phyloP scores from a whole-genome alignment of 2,329 filamentous ascomycete genomes.

The Pseudogymnoascus verrucosus region DNA sequence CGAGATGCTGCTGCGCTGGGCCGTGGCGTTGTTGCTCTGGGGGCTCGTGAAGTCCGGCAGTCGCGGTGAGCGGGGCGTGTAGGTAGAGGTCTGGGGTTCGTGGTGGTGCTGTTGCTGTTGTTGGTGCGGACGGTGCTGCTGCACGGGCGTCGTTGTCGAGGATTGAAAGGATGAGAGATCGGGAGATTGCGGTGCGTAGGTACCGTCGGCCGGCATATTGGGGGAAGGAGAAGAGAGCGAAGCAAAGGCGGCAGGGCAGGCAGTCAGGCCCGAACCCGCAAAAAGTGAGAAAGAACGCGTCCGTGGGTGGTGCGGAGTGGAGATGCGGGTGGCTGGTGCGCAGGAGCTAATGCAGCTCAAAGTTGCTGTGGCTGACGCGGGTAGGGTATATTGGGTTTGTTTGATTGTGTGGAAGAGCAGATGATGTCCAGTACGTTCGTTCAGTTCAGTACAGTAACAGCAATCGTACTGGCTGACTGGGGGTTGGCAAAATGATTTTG shows the following conservation, averaged over 20 bases:
- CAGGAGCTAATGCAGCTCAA: neutral
- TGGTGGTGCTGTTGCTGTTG: conserved; percentile 4
- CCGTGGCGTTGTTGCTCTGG: conserved; percentile 1
- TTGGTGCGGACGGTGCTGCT: conserved; percentile 12
- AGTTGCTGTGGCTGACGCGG: neutral
- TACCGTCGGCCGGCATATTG: conserved; percentile 18
- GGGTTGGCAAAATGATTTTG: neutral
- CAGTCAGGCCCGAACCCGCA: neutral
- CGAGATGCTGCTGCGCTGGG: neutral
- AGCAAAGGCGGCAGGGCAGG: neutral
- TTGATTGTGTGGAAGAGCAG: neutral
- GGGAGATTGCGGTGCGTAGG: conserved; percentile 28
- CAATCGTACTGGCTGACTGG: neutral
- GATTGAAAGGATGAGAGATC: conserved; percentile 26
- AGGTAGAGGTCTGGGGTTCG: conserved; percentile 14
- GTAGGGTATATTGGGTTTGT: neutral
- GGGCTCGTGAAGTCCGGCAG: conserved; percentile 15
- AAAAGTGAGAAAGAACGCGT: conserved; percentile 8
- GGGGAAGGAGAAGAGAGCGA: neutral
- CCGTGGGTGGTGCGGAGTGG: conserved; percentile 1
- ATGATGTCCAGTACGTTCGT: neutral
- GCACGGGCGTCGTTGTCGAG: conserved; percentile 19
- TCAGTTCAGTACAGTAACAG: neutral
- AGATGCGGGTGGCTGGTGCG: conserved; percentile 2
- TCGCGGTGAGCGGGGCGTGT: conserved; percentile 24